These are phyloP conservation scores for Kodamaea sp. DNA, from an alignment of 1,139 yeast species.

Conservation along the genomic window DNA sequence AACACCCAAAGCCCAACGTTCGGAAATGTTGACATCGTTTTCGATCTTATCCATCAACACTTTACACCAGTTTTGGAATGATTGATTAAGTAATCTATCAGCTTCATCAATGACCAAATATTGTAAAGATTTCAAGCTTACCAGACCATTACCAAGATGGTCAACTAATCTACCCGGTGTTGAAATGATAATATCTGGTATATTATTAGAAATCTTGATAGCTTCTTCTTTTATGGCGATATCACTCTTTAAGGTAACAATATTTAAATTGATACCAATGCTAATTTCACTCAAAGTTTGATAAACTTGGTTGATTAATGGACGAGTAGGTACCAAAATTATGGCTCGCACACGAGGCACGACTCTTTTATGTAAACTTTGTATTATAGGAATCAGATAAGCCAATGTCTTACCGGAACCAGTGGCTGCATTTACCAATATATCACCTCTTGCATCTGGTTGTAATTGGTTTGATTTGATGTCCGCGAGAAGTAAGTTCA, in stretches of 20 bases:
- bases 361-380: constrained; percentile 55
- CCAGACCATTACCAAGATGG: constrained; percentile 49
- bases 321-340: constrained; percentile 84
- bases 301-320: constrained; percentile 79
- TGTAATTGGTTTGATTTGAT: constrained; percentile 42
- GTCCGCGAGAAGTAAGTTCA: constrained; percentile 54
- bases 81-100: constrained; percentile 83
- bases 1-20: constrained; percentile 28
- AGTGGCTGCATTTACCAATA: constrained; percentile 88
- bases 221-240: constrained; percentile 67
- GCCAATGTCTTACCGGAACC: constrained; percentile 97
- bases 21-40: constrained; percentile 15
- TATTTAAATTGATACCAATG: constrained; percentile 57
- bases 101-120: constrained; percentile 92
- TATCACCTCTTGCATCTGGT: constrained; percentile 66
- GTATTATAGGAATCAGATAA: constrained; percentile 79
- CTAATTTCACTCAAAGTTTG: constrained; percentile 57
- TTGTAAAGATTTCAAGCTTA: constrained; percentile 49
- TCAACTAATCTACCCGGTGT: constrained; percentile 97
- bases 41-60: constrained; percentile 55
- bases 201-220: constrained; percentile 36
- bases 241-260: constrained; percentile 57
- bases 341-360: constrained; percentile 78
- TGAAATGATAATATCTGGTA: constrained; percentile 76
- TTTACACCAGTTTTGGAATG: constrained; percentile 90